These are phyloP conservation scores for Dorcoceras hygrometricum DNA, from an alignment of 257 asterid species.

Conservation along the genomic window DNA sequence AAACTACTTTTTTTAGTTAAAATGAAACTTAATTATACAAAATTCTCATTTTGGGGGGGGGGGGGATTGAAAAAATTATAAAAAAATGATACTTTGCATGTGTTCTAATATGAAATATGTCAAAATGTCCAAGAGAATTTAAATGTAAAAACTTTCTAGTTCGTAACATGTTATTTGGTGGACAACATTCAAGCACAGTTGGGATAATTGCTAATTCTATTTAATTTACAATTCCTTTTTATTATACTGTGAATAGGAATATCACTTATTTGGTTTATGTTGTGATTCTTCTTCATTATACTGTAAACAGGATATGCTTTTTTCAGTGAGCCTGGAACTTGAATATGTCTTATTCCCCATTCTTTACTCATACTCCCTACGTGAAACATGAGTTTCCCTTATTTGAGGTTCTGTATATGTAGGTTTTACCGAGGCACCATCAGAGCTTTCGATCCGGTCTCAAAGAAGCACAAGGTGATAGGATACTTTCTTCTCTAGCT, in stretches of 20 bases:
- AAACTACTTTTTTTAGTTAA: too few species aligned
- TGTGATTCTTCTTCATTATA: too few species aligned
- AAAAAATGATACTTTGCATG: too few species aligned
- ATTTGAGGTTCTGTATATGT: slow-evolving; percentile 27
- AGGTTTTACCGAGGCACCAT: slow-evolving; percentile 55
- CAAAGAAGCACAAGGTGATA: slow-evolving; percentile 51
- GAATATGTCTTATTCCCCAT: slow-evolving; percentile 1
- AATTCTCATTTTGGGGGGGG: too few species aligned
- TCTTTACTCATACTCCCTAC: background rate
- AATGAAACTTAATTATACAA: too few species aligned
- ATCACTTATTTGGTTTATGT: background rate
- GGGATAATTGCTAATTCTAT: background rate
- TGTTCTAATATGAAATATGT: background rate
- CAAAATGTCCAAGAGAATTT: too few species aligned
- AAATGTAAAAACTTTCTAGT: background rate
- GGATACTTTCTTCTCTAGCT: slow-evolving; percentile 21
- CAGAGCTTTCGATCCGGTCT: slow-evolving; percentile 41
- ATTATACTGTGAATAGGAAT: background rate
- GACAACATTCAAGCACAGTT: background rate
- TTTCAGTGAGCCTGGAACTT: background rate
- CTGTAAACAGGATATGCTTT: background rate
- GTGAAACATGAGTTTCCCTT: slow-evolving; percentile 20
- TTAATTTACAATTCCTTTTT: too few species aligned
- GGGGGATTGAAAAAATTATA: too few species aligned
- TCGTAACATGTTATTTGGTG: background rate